Base-by-base conservation (phyloP, 2,329 filamentous ascomycete species). In the Hirsutella thompsonii region DNA sequence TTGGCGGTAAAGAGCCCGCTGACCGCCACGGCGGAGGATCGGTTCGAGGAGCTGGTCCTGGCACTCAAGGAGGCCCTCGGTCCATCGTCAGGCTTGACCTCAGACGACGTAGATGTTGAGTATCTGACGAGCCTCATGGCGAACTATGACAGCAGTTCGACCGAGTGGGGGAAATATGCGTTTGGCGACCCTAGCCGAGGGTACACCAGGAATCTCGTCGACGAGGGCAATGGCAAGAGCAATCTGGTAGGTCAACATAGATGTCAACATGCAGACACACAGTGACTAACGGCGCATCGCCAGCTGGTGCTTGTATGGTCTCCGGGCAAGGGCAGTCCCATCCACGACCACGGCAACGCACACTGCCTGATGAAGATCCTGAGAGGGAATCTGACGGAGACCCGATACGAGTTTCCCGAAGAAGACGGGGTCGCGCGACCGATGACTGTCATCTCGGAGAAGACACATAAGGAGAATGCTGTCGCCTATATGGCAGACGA, bases 361-460 rank as follows among this genome's bases (percentile, higher is more conserved):
- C 89, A 94, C 59, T 95, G 89, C 62, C 68, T 94, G 51, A 94
- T 94, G 86, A 94, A 82, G 68, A 79, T 90, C 49, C 72, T 94
- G 47, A 79, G 78, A 50, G 89, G 89, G 36, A 73, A 69, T 46
- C 67, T 94, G 45, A 83, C 78, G 51, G 89, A 95, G 66, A 89
- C 84, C 16, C 74, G 85, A 44, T 94, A 86, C 60, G 72, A 73
- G 39, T 88, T 83, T 64, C 88, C 88, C 1, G 56, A 67, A 38
- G 57, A 58, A 19, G 47, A 52, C 26, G 58, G 61, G 38, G 61
- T 68, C 38, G 64, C 70, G 38, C 65, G 67, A 5, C 77, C 79
- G 3, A 79, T 83, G 60, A 56, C 67, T 44, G 60, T 83, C 43
- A 81, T 79, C 48, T 79, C 76, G 36, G 74, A 85, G 53, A 83